A percentile compares a stretch with the other conserved stretches of the same genome.
Conservation (phyloP, 441 rosid genomes). For the Corymbia calophylla region DNA sequence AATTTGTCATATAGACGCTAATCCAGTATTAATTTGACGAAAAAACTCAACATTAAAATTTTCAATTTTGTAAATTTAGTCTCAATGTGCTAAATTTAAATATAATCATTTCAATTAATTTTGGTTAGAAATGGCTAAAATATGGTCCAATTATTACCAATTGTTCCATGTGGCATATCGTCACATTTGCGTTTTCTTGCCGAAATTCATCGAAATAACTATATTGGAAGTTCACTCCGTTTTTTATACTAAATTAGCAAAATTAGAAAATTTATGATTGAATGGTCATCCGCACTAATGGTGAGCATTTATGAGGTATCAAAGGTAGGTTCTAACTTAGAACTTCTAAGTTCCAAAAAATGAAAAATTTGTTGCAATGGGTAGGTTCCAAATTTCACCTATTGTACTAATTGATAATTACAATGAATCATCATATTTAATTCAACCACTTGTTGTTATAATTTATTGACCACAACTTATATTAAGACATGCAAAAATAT, state of each 20-base stretch:
- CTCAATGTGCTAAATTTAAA: rapidly evolving
- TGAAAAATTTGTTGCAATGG: no score
- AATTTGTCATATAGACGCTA: not conserved
- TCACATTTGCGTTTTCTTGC: no score
- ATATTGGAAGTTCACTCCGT: rapidly evolving
- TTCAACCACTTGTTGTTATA: no score
- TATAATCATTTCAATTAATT: rapidly evolving
- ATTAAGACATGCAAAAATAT: no score
- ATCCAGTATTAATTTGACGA: not conserved
- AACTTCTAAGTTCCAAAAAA: no score
- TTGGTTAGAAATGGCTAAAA: rapidly evolving
- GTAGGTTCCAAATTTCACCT: no score
- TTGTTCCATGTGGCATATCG: not conserved
- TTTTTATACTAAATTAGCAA: rapidly evolving
- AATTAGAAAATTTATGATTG: rapidly evolving
- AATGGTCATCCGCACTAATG: rapidly evolving
- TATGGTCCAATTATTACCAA: rapidly evolving
- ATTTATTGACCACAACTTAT: no score
- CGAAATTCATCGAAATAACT: not conserved
- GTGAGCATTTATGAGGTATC: no score
- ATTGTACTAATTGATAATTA: no score
- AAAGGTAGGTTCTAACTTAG: no score
- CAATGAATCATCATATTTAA: no score
- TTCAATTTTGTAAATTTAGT: not conserved
- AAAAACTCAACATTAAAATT: not conserved